These are phyloP conservation scores for Neonectria hederae DNA, from an alignment of 2,329 filamentous ascomycete genomes.

Conservation along the genomic window DNA sequence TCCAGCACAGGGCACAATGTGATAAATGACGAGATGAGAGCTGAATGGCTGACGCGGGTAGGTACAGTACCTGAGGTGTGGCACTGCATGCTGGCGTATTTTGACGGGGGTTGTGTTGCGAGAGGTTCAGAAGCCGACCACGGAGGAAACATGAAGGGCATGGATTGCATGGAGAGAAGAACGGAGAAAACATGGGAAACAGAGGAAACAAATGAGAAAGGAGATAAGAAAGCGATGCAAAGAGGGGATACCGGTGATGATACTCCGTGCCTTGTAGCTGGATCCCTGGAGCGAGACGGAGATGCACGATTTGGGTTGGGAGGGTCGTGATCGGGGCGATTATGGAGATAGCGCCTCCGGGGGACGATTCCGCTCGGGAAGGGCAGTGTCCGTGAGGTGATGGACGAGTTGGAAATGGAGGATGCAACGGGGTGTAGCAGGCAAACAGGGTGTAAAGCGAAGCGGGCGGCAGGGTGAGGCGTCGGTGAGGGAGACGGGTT, in stretches of 20 bases:
- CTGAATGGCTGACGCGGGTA: neutral
- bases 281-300: conserved; percentile 5
- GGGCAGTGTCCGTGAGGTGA: conserved; percentile 6
- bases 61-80: neutral
- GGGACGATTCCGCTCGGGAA: conserved; percentile 14
- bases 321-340: conserved; percentile 11
- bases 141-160: neutral
- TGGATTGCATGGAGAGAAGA: neutral
- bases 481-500: conserved; percentile 6
- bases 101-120: neutral
- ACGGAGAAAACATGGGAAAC: conserved; percentile 2
- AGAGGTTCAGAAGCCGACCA: neutral
- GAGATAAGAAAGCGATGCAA: neutral
- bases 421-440: neutral
- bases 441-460: neutral
- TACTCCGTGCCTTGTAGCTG: neutral
- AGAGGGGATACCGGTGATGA: neutral
- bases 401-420: neutral
- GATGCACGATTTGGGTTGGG: conserved; percentile 8
- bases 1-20: conserved; percentile 14
- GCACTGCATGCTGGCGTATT: conserved; percentile 1
- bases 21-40: conserved; percentile 21
- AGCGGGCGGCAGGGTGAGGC: conserved; percentile 10
- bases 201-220: neutral
- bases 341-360: conserved; percentile 15